phyloP scores from a whole-genome alignment of 441 rosid species.

The Erodium moschatum region DNA sequence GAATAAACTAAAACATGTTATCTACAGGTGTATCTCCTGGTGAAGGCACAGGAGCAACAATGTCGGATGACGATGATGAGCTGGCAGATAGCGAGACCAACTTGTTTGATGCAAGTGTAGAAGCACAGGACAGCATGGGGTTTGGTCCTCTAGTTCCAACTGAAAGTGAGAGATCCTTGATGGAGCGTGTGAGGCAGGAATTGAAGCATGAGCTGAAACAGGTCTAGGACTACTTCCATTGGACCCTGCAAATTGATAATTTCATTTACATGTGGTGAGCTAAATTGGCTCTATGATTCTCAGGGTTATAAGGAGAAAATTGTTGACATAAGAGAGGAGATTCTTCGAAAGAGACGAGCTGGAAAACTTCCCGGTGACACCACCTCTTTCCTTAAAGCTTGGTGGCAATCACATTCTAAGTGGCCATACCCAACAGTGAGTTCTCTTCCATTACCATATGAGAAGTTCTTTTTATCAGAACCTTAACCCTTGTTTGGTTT shows the following conservation, averaged over 20 bases:
- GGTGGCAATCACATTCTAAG: constrained; percentile 98
- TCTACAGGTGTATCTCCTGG: constrained; percentile 82
- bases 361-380: constrained; percentile 97
- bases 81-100: constrained; percentile 79
- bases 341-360: constrained; percentile 89
- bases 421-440: constrained; percentile 16
- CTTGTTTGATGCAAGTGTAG: constrained; percentile 73
- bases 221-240: constrained; percentile 29
- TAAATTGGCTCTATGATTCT: not conserved
- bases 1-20: not conserved
- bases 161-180: constrained; percentile 84
- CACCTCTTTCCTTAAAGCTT: constrained; percentile 73
- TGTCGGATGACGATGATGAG: constrained; percentile 72
- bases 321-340: constrained; percentile 92
- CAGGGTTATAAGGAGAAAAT: constrained; percentile 96
- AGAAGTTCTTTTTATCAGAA: too few relatives aligned
- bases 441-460: too few relatives aligned
- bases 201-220: constrained; percentile 91
- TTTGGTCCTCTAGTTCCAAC: constrained; percentile 94
- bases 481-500: not conserved
- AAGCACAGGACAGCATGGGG: constrained; percentile 59
- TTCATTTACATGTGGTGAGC: not conserved
- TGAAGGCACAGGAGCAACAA: constrained; percentile 91
- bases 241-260: not conserved
- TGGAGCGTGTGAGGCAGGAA: constrained; percentile 96